Evolutionary conservation across 495 filamentous ascomycete species (phyloP), one percentile per base, ranked within the genome.

Genomic region (Penicillium desertorum): DNA sequence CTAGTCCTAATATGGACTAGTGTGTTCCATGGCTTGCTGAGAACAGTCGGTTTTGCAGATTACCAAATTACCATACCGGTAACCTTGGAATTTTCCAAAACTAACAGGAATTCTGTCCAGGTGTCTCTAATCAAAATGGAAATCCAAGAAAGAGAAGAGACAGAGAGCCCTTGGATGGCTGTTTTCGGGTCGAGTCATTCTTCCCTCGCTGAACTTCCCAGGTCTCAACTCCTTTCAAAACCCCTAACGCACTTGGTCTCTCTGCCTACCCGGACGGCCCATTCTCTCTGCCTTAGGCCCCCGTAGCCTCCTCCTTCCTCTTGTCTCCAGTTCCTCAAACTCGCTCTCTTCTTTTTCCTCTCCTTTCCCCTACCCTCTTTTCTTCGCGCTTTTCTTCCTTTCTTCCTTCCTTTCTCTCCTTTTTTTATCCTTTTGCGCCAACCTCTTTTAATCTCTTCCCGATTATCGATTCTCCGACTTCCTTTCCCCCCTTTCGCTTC

Each of bases 211-310:
- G 51, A 29, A 29, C 41, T 42, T 56, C 51, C 27, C 44, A 59
- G 53, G 48, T 32, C 39, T 36, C 34, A 20, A 42, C 34, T 25
- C 54, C 62, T 65, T 69, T 62, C 53, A 42, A 25, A 6, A 0
- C 53, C 45, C 53, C 44, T 54, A 7, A 46, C 52, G 11, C 52
- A 53, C 27, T 44, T 45, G 51, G 51, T 53, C 39, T 32, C 37
- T 50, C 59, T 60, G 50, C 44, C 51, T 64, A 27, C 43, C 32
- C 48, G 57, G 45, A 48, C 59, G 59, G 57, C 46, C 50, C 59
- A 52, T 59, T 69, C 65, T 69, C 65, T 54, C 64, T 66, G 62
- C 64, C 62, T 71, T 58, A 66, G 58, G 66, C 66, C 55, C 32
- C 25, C 54, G 58, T 61, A 59, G 54, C 63, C 63, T 68, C 62